Evolutionary conservation across 805 yeast genomes (phyloP), one percentile per base, ranked within the genome.

Genomic region (baker's yeast (Saccharomyces cerevisiae)): DNA sequence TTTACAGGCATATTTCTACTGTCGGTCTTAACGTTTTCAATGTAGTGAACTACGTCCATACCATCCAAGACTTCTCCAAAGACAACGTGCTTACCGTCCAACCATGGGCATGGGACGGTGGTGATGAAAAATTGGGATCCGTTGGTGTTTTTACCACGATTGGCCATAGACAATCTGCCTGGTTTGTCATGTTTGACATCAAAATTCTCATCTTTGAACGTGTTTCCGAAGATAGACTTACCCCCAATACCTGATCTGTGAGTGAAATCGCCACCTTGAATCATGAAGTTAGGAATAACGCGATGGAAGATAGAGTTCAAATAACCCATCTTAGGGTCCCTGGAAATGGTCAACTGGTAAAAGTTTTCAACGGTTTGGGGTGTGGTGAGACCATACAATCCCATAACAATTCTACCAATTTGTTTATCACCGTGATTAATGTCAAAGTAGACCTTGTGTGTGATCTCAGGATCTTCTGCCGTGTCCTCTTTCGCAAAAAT

Each of bases 61-160:
- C 98, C 98, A 54, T 85, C 90, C 17, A 89, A 55, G 53, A 94
- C 97, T 74, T 89, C 89, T 61, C 99, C 99, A 66, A 94, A 94
- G 46, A 94, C 99, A 68, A 94, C 99, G 73, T 94, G 99, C 63
- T 77, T 83, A 60, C 95, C 94, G 68, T 94, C 89, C 68, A 94
- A 81, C 98, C 99, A 94, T 50, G 85, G 75, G 54, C 97, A 89
- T 36, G 81, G 79, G 24, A 87, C 96, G 28, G 97, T 91, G 51
- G 72, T 69, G 75, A 94, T 86, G 79, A 91, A 91, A 70, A 91
- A 91, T 74, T 90, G 97, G 41, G 96, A 89, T 22, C 97, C 97
- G 70, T 90, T 90, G 72, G 91, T 85, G 73, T 85, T 76, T 58
- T 69, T 80, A 60, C 92, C 92, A 31, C 89, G 84, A 64, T 85